Evolutionary conservation across 108 stramenopile species (phyloP).

Genomic region (Fistulifera pelliculosa): DNA sequence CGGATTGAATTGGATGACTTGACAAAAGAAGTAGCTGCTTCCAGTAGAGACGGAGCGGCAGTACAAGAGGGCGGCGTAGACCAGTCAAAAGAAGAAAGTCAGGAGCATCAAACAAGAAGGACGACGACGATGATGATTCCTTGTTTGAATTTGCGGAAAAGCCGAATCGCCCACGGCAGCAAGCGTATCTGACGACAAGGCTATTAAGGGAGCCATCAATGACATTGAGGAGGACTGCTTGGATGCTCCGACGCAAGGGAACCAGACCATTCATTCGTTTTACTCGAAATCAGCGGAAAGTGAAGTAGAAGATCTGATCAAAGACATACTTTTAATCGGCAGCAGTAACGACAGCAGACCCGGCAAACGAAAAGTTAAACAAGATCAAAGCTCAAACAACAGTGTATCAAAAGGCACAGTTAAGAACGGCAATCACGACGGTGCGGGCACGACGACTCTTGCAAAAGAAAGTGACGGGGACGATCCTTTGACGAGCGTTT

Average conservation of each 20-base stretch:
- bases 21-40: no score
- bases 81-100: no score
- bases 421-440: not conserved
- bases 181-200: no score
- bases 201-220: no score
- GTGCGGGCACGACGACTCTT: not conserved
- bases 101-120: no score
- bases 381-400: not conserved
- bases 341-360: constrained; percentile 25
- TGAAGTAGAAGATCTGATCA: constrained; percentile 51
- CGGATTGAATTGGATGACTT: no score
- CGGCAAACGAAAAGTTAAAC: constrained; percentile 21
- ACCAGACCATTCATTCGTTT: constrained; percentile 1
- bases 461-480: not conserved
- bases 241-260: not conserved
- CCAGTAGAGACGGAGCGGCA: no score
- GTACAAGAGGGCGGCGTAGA: no score
- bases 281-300: constrained; percentile 38
- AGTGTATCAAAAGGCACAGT: no score
- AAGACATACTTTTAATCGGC: constrained; percentile 51
- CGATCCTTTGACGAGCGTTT: constrained; percentile 2
- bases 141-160: no score
- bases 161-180: no score
- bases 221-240: not conserved
- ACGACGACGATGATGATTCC: no score